Evolutionary conservation across 139 green algal species (phyloP).

Genomic region (Penium margaritaceum): DNA sequence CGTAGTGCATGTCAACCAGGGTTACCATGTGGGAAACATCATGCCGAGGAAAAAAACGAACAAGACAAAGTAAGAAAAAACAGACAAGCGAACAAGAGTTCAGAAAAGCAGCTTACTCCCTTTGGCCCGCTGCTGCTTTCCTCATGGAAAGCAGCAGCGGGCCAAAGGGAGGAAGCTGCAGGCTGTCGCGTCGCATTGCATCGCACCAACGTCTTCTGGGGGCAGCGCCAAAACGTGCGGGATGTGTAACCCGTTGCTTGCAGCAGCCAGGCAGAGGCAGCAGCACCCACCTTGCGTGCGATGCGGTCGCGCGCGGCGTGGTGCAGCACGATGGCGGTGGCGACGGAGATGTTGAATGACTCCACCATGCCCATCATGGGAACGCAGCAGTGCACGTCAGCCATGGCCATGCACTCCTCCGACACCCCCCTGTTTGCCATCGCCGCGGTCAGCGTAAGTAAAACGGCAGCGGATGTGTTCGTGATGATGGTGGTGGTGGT

Average conservation of each 20-base stretch:
- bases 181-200: neutral
- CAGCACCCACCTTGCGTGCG: slow-evolving; percentile 13
- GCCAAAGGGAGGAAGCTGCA: neutral
- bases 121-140: too few species aligned
- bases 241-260: neutral
- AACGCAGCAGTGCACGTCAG: slow-evolving; percentile 43
- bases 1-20: too few species aligned
- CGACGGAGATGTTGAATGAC: slow-evolving; percentile 54
- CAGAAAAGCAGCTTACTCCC: too few species aligned
- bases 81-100: too few species aligned
- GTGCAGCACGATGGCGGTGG: slow-evolving; percentile 44
- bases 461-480: too few species aligned
- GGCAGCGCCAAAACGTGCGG: neutral
- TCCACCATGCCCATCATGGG: slow-evolving; percentile 53
- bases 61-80: too few species aligned
- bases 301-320: slow-evolving; percentile 41
- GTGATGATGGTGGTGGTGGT: too few species aligned
- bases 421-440: slow-evolving; percentile 43
- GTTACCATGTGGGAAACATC: too few species aligned
- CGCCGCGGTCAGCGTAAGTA: too few species aligned
- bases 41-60: too few species aligned
- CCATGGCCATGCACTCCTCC: slow-evolving; percentile 21
- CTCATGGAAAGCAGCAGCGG: too few species aligned
- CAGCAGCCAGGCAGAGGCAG: neutral
- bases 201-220: neutral